Evolutionary conservation across 2,329 filamentous ascomycete genomes (phyloP).

Genomic region (Ophiostoma himal-ulmi): DNA sequence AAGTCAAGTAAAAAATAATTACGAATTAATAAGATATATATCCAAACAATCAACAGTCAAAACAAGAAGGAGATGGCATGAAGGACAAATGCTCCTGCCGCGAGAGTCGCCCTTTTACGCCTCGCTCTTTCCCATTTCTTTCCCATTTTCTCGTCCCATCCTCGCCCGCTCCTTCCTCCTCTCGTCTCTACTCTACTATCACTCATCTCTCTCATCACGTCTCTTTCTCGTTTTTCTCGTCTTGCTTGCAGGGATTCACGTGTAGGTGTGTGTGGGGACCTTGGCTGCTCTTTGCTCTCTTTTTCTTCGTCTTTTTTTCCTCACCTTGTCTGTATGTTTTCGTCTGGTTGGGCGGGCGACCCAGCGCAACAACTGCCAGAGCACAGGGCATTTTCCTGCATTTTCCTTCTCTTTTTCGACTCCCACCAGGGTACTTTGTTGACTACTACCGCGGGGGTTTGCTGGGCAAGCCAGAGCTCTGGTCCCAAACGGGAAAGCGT

Average conservation of each 20-base stretch:
- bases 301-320: not conserved
- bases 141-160: not conserved
- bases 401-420: too few species aligned
- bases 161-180: conserved; percentile 13
- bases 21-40: too few species aligned
- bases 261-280: conserved; percentile 15
- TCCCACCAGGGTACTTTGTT: too few species aligned
- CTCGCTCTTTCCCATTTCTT: not conserved
- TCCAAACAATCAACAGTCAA: not conserved
- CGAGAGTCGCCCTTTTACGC: not conserved
- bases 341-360: conserved; percentile 25
- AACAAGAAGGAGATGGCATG: not conserved
- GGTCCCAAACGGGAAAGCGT: not conserved
- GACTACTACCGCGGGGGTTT: not conserved
- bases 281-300: not conserved
- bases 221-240: not conserved
- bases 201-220: not conserved
- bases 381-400: not conserved
- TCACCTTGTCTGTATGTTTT: conserved; percentile 19
- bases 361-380: not conserved
- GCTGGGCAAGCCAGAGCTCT: not conserved
- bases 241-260: conserved; percentile 13
- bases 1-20: not conserved
- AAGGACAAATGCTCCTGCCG: not conserved
- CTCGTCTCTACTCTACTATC: not conserved